These are phyloP conservation scores for Colletotrichum eremochloae DNA, from an alignment of 2,329 filamentous ascomycete species.

Conservation along the genomic window DNA sequence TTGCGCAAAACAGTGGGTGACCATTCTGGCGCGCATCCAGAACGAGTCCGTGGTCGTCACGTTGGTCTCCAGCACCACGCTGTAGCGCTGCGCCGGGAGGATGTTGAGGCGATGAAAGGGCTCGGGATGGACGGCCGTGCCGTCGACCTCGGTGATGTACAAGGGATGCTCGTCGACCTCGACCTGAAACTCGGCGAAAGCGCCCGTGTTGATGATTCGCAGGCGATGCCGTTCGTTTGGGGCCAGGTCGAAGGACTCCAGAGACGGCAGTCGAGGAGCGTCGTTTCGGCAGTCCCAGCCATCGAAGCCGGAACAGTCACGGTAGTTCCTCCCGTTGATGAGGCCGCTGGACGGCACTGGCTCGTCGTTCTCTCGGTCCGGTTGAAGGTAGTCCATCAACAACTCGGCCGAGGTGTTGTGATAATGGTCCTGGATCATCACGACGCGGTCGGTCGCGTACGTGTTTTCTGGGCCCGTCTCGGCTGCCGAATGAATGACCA, in stretches of 20 bases:
- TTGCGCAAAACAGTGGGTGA: constrained; percentile 55
- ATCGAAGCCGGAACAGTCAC: constrained; percentile 51
- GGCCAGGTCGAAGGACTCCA: constrained; percentile 57
- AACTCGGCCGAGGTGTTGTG: constrained; percentile 68
- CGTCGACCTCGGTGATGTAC: constrained; percentile 77
- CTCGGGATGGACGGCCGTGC: constrained; percentile 72
- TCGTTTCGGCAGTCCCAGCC: constrained; percentile 60
- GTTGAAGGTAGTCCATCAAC: constrained; percentile 66
- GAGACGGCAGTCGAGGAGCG: constrained; percentile 37
- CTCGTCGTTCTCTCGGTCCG: constrained; percentile 70
- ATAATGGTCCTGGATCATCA: constrained; percentile 82
- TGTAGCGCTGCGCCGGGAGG: constrained; percentile 79
- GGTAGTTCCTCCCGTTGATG: constrained; percentile 67
- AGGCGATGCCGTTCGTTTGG: constrained; percentile 72
- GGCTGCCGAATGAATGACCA: constrained; percentile 73
- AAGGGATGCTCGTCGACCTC: constrained; percentile 77
- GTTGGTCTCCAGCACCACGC: constrained; percentile 73
- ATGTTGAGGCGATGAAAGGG: constrained; percentile 73
- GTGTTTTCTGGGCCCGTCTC: constrained; percentile 46
- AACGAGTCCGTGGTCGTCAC: constrained; percentile 67
- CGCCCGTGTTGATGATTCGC: constrained; percentile 77
- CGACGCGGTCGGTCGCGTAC: constrained; percentile 64
- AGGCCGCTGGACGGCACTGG: constrained; percentile 75
- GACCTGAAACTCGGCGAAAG: constrained; percentile 79
- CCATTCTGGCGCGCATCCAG: constrained; percentile 71